These are phyloP conservation scores for Beauveria asiatica DNA, from an alignment of 2,329 filamentous ascomycete species.

Conservation along the genomic window DNA sequence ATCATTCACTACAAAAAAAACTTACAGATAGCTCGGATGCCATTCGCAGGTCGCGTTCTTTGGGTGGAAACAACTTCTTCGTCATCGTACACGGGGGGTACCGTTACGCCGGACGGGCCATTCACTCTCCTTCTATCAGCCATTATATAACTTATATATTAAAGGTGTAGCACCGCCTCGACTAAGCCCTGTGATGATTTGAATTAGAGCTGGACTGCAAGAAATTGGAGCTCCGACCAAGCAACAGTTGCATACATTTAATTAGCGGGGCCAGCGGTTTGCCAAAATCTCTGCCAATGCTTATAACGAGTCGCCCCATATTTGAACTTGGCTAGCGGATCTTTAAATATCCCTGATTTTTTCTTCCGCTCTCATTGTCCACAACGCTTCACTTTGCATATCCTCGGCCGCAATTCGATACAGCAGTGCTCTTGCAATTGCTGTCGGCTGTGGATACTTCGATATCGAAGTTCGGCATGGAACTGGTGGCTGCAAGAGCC, in stretches of 20 bases:
- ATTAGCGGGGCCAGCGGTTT: conserved; percentile 12
- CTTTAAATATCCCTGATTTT: conserved; percentile 9
- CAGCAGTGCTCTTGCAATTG: no score
- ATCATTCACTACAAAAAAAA: background rate
- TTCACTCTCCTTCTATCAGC: conserved; percentile 85
- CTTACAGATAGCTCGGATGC: conserved; percentile 55
- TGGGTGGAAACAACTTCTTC: conserved; percentile 33
- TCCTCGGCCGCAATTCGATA: background rate
- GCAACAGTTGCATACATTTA: background rate
- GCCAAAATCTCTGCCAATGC: conserved; percentile 15
- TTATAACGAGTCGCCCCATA: conserved; percentile 12
- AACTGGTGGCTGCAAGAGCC: background rate
- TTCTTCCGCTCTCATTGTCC: conserved; percentile 10
- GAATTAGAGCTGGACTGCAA: background rate
- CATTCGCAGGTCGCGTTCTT: conserved; percentile 54
- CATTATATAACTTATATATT: conserved; percentile 37
- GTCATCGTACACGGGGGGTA: conserved; percentile 61
- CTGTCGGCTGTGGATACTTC: background rate
- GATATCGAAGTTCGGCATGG: background rate
- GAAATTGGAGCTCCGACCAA: background rate
- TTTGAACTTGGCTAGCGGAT: conserved; percentile 15
- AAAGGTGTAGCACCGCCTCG: background rate
- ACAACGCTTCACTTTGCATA: background rate
- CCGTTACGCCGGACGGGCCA: conserved; percentile 70
- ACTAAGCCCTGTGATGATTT: background rate